Conservation (phyloP, 2,329 filamentous ascomycete genomes). For the Penicillium fuscoglaucum region DNA sequence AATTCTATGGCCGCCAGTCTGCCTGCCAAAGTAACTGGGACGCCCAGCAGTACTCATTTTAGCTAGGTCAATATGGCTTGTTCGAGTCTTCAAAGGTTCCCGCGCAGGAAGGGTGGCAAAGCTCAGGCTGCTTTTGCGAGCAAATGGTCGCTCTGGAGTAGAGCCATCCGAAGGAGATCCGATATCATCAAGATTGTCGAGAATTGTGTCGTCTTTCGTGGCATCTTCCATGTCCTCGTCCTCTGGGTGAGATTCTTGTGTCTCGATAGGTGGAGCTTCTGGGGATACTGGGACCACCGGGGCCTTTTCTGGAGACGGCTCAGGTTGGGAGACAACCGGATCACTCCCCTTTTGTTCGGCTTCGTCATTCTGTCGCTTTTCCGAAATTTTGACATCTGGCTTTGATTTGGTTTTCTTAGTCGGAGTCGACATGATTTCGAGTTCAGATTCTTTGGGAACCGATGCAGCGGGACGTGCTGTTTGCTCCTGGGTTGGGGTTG, state of each 20-base stretch:
- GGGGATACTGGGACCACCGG: conserved; percentile 9
- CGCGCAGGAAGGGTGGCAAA: conserved; percentile 91
- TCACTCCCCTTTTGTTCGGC: conserved; percentile 12
- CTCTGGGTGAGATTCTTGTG: conserved; percentile 10
- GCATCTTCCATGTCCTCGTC: conserved; percentile 26
- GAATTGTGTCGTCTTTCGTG: conserved; percentile 34
- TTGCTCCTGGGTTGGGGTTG: conserved; percentile 24
- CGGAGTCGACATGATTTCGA: conserved; percentile 3
- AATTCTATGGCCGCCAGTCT: conserved; percentile 61
- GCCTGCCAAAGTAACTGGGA: conserved; percentile 71
- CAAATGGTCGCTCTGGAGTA: conserved; percentile 60
- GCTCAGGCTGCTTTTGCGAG: conserved; percentile 91
- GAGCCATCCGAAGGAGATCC: conserved; percentile 51
- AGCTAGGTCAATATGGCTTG: conserved; percentile 71
- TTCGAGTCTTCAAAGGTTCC: conserved; percentile 82
- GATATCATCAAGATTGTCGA: conserved; percentile 47
- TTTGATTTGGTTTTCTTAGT: conserved; percentile 10
- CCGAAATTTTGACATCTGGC: neutral
- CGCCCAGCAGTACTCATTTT: conserved; percentile 51
- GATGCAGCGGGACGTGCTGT: conserved; percentile 9
- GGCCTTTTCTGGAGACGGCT: conserved; percentile 21
- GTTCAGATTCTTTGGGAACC: conserved; percentile 2
- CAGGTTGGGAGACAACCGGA: conserved; percentile 12
- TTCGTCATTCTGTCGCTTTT: conserved; percentile 5
- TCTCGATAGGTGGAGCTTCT: conserved; percentile 8